These are phyloP conservation scores for Paraphoma chrysanthemicola DNA, from an alignment of 2,329 filamentous ascomycete species.

Conservation along the genomic window DNA sequence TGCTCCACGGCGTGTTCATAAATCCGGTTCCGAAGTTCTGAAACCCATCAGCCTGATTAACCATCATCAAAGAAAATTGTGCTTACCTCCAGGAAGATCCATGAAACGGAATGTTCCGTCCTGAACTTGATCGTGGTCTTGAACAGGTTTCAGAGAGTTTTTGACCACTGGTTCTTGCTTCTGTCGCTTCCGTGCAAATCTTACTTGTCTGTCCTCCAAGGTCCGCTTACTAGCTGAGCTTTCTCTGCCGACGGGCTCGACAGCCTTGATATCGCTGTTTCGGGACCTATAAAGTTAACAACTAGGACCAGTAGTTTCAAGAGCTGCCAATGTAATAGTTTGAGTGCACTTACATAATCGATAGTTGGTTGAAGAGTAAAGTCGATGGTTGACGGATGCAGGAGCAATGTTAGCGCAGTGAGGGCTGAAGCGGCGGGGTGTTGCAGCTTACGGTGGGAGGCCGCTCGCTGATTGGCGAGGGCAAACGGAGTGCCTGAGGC, in stretches of 20 bases:
- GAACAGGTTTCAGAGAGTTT: neutral
- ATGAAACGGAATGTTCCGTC: conserved; percentile 24
- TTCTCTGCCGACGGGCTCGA: conserved; percentile 3
- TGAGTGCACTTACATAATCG: conserved; percentile 6
- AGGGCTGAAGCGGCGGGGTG: conserved; percentile 9
- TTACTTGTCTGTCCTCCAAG: neutral
- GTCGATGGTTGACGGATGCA: conserved; percentile 7
- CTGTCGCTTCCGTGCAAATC: conserved; percentile 10
- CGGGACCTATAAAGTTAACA: conserved; percentile 5
- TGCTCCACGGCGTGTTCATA: conserved; percentile 24
- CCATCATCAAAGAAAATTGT: neutral
- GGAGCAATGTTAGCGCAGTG: conserved; percentile 9
- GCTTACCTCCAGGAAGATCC: conserved; percentile 30
- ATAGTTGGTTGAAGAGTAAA: neutral
- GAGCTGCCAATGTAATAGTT: neutral
- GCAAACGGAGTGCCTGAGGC: conserved; percentile 1
- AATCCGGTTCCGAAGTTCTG: conserved; percentile 35
- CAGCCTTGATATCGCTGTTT: conserved; percentile 1
- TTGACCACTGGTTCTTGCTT: neutral
- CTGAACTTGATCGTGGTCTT: neutral
- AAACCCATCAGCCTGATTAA: neutral
- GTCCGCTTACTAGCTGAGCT: conserved; percentile 7
- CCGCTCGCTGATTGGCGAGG: neutral
- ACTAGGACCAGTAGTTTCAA: conserved; percentile 2
- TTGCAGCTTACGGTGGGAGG: neutral